phyloP scores from a whole-genome alignment of 2,329 filamentous ascomycete genomes.

The Ophiostoma sp. region DNA sequence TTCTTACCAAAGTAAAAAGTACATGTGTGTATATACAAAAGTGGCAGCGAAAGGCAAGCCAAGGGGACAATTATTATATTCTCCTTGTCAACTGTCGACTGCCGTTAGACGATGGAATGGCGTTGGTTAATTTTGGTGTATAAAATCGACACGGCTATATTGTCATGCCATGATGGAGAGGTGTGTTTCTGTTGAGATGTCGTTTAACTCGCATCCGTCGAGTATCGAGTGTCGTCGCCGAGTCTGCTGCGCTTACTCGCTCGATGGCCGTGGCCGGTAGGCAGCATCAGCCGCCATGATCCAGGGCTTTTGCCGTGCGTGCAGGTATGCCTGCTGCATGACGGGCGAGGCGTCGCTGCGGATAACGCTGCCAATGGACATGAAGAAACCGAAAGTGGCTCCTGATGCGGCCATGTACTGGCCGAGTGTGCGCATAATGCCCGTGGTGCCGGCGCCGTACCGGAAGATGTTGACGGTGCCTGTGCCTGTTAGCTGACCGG shows the following conservation, averaged over 20 bases:
- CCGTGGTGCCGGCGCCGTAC: constrained; percentile 89
- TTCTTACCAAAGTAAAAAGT: neutral
- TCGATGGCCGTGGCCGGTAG: constrained; percentile 40
- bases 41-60: neutral
- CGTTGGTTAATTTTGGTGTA: neutral
- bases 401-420: constrained; percentile 97
- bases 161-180: neutral
- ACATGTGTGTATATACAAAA: constrained; percentile 15
- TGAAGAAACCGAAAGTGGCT: constrained; percentile 97
- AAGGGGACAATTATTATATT: too few relatives aligned
- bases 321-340: constrained; percentile 71
- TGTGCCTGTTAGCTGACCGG: constrained; percentile 44
- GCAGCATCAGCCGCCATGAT: constrained; percentile 53
- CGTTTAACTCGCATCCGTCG: neutral
- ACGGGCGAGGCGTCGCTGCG: constrained; percentile 78
- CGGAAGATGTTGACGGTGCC: constrained; percentile 93
- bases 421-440: constrained; percentile 88
- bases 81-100: neutral
- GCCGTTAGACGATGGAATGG: neutral
- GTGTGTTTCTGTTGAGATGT: neutral
- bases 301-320: constrained; percentile 71
- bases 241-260: constrained; percentile 22
- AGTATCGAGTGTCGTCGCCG: neutral
- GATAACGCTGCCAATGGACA: constrained; percentile 97
- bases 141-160: neutral